phyloP scores from a whole-genome alignment of 768 basidiomycete genomes.

The Auricularia auricula-judae region DNA sequence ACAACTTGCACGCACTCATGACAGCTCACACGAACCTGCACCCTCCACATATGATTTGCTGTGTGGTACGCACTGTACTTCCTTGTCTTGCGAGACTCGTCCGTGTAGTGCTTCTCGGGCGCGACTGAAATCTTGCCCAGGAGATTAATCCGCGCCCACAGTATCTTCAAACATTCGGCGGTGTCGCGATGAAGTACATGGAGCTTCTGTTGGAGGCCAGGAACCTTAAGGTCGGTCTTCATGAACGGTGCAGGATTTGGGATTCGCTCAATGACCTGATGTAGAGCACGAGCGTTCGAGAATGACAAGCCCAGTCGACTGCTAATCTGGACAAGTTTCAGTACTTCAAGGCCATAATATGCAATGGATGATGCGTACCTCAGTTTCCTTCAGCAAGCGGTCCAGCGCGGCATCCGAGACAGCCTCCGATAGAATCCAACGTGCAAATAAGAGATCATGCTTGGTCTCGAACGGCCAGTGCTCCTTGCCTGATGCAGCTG shows the following conservation, averaged over 20 bases:
- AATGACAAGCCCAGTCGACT: neutral
- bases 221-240: neutral
- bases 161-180: no score
- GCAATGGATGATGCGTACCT: neutral
- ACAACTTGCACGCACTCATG: neutral
- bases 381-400: neutral
- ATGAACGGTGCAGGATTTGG: neutral
- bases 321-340: neutral
- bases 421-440: neutral
- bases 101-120: neutral
- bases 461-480: neutral
- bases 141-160: neutral
- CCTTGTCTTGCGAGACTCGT: neutral
- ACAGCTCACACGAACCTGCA: neutral
- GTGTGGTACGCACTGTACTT: neutral
- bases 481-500: no score
- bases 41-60: neutral
- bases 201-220: neutral
- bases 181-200: neutral
- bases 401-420: neutral
- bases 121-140: neutral
- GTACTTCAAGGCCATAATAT: neutral
- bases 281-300: neutral
- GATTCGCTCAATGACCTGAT: neutral
- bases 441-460: neutral